Evolutionary conservation across 352 stramenopile species (phyloP), one percentile per base, ranked within the genome.

Genomic region (Phytopythium kandeliae): DNA sequence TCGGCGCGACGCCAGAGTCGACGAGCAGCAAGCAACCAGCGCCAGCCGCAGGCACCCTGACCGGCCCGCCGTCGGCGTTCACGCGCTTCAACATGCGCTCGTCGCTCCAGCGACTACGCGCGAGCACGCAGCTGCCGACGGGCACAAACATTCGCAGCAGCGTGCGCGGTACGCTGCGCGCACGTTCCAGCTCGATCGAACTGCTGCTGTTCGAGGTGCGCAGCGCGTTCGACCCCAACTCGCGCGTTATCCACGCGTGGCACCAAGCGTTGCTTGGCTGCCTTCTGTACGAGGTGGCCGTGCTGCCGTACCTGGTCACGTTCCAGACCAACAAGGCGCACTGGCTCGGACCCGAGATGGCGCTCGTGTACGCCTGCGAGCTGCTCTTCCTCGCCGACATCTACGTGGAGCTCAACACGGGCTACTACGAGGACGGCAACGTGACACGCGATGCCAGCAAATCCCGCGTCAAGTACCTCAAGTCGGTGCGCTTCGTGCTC

Each of bases 381-480:
- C 22, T 78, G 21, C 55, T 89, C 21, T 89, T 89, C 37, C 26
- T 73, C 1, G 51, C 50, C 4, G 78, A 89, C 42, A 49, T 89
- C 34, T 85, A 75, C 37, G 69, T 85, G 22, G 67, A 89, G 44
- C 62, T 89, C 33, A 82, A 89, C 43, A 89, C 60, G 17, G 78
- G 75, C 6, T 89, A 74, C 60, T 89, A 89, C 57, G 67, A 86
- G 35, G 71, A 65, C 28, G 78, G 75, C 28, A 75, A 85, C 37
- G 61, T 89, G n/a, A 72, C 65, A 2, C 54, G 65, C 8, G 73
- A 86, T 40, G 60, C 65, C 16, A 67, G 33, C 4, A 82, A 82
- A n/a, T 73, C 78, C 1, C 53, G 71, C 1, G 2, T 55, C 7
- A 76, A 75, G 46, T 89, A 89, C 47, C 13, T 86, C 26, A 69